Percentiles rank a stretch among this genome's conserved stretches.
These are phyloP conservation scores for Ophiocordyceps camponoti-rufipedis DNA, from an alignment of 2,329 filamentous ascomycete species.

Conservation along the genomic window DNA sequence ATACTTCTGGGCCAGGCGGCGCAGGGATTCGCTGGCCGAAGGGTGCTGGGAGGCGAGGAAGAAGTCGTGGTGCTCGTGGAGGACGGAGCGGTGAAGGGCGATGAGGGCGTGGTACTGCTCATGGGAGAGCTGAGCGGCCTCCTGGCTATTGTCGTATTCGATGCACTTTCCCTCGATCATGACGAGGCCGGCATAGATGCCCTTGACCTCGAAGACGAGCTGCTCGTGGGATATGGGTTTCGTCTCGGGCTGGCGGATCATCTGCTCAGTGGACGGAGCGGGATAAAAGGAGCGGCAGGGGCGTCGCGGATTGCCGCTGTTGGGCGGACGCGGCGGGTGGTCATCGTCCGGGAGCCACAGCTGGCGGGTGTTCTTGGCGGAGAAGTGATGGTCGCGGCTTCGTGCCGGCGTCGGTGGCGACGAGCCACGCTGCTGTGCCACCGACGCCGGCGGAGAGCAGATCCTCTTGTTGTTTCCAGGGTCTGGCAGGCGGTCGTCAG, in stretches of 20 bases:
- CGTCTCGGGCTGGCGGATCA: slow-evolving; percentile 34
- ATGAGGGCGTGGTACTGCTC: slow-evolving; percentile 79
- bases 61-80: slow-evolving; percentile 74
- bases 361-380: slow-evolving; percentile 7
- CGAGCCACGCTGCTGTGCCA: slow-evolving; percentile 4
- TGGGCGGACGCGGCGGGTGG: neutral
- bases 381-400: slow-evolving; percentile 6
- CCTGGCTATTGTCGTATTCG: slow-evolving; percentile 51
- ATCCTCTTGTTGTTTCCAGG: slow-evolving; percentile 8
- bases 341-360: slow-evolving; percentile 13
- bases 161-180: slow-evolving; percentile 83
- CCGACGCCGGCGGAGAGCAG: slow-evolving; percentile 10
- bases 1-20: slow-evolving; percentile 58
- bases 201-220: slow-evolving; percentile 63
- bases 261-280: slow-evolving; percentile 1
- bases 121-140: slow-evolving; percentile 26
- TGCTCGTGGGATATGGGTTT: slow-evolving; percentile 60
- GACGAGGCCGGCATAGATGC: slow-evolving; percentile 65
- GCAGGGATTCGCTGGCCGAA: slow-evolving; percentile 48
- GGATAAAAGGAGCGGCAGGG: neutral
- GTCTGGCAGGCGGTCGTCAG: slow-evolving; percentile 1
- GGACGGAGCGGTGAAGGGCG: slow-evolving; percentile 58
- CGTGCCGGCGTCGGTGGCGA: slow-evolving; percentile 7
- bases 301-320: too few relatives aligned
- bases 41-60: slow-evolving; percentile 80